Evolutionary conservation across 257 asterid genomes (phyloP).

Genomic region (Ophiorrhiza pumila): DNA sequence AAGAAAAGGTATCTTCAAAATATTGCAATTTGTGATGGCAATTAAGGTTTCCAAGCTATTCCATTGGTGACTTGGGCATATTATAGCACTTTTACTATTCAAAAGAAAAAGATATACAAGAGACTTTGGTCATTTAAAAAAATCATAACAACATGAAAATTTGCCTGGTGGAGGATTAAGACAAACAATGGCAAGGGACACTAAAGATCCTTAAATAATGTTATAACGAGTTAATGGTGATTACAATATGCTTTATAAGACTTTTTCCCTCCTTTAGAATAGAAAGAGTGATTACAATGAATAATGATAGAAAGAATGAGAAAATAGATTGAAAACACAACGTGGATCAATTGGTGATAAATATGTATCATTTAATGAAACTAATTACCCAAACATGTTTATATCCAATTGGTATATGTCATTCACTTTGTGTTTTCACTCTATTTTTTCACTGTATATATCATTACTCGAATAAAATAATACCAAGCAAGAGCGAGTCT

Average conservation of each 20-base stretch:
- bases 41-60: background rate
- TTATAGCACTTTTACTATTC: background rate
- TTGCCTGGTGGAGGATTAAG: background rate
- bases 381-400: too few relatives aligned
- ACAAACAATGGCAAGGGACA: background rate
- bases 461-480: too few relatives aligned
- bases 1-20: background rate
- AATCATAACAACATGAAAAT: background rate
- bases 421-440: too few relatives aligned
- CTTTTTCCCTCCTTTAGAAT: background rate
- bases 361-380: too few relatives aligned
- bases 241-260: background rate
- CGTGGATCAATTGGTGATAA: too few relatives aligned
- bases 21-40: background rate
- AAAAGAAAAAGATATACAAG: background rate
- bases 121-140: background rate
- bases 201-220: background rate
- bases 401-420: too few relatives aligned
- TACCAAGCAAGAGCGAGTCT: conserved; percentile 47
- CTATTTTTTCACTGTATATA: too few relatives aligned
- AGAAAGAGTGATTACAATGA: background rate
- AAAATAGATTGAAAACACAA: too few relatives aligned
- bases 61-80: background rate
- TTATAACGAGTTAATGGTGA: background rate
- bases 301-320: too few relatives aligned